phyloP scores from a whole-genome alignment of 2,329 filamentous ascomycete genomes.

The Chlorencoelia australis region DNA sequence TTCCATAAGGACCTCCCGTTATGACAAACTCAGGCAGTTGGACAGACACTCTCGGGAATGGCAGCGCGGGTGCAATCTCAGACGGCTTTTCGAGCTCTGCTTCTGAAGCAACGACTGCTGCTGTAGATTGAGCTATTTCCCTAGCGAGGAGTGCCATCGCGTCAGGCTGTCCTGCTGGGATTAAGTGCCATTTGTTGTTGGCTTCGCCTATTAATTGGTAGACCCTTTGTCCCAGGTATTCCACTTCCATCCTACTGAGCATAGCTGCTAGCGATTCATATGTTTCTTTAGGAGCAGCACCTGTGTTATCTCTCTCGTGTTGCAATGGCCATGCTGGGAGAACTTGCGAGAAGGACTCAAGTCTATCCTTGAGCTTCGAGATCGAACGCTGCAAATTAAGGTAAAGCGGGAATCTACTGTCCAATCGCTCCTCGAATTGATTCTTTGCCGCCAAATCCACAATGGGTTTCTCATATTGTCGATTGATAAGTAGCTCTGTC shows the following conservation, averaged over 20 bases:
- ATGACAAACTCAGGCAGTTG: no score
- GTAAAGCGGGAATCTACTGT: constrained; percentile 4
- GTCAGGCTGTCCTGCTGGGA: not conserved
- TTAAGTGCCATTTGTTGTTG: constrained; percentile 2
- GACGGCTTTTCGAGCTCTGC: constrained; percentile 2
- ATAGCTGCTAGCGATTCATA: constrained; percentile 2
- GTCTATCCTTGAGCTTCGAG: constrained; percentile 1
- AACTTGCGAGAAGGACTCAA: constrained; percentile 1
- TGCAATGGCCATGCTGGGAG: constrained; percentile 4
- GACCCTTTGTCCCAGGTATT: constrained; percentile 1
- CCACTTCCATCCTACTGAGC: constrained; percentile 7
- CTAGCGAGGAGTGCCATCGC: not conserved
- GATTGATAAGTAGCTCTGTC: not conserved
- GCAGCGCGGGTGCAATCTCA: constrained; percentile 6
- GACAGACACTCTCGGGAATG: constrained; percentile 8
- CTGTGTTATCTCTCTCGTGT: constrained; percentile 6
- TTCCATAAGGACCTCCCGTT: no score
- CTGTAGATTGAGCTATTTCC: constrained; percentile 1
- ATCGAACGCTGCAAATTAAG: constrained; percentile 2
- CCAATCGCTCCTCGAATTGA: constrained; percentile 3
- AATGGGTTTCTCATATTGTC: constrained; percentile 2
- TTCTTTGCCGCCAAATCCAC: constrained; percentile 1
- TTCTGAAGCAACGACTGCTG: constrained; percentile 1
- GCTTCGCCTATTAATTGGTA: constrained; percentile 2
- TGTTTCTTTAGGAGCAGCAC: not conserved